A percentile compares a stretch with the other conserved stretches of the same genome.
phyloP scores from a whole-genome alignment of 306 rosid genomes.

The Cicer judaicum region DNA sequence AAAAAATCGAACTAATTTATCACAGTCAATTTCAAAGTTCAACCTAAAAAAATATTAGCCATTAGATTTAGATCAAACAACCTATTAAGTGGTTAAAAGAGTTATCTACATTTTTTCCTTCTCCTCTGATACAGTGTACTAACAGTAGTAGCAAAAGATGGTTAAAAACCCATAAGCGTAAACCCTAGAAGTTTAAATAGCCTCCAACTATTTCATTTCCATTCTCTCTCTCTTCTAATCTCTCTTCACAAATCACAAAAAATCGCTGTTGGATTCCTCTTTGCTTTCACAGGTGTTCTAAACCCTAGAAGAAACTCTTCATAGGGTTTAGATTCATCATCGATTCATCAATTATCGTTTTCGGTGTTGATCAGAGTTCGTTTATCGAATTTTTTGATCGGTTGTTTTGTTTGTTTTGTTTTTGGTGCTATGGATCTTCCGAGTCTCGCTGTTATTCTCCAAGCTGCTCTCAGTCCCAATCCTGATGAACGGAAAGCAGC shows the following conservation, averaged over 20 bases:
- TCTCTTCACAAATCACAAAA: constrained; percentile 31
- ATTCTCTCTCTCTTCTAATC: not conserved
- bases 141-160: constrained; percentile 11
- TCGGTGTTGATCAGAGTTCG: not conserved
- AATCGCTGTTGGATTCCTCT: constrained; percentile 47
- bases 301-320: constrained; percentile 51
- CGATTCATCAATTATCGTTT: constrained; percentile 12
- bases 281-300: constrained; percentile 40
- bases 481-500: constrained; percentile 95
- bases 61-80: not conserved
- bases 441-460: constrained; percentile 72
- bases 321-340: constrained; percentile 56
- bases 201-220: constrained; percentile 33
- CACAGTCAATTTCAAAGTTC: not conserved
- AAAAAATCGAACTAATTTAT: not conserved
- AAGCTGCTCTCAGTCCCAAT: constrained; percentile 91
- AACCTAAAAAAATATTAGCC: not conserved
- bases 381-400: constrained; percentile 20
- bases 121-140: not conserved
- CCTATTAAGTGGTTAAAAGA: not conserved
- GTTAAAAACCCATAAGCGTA: constrained; percentile 65
- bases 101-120: not conserved
- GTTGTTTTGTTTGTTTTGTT: not conserved
- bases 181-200: constrained; percentile 85
- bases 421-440: constrained; percentile 81